Percentiles rank a stretch among this genome's conserved stretches.
Conservation (phyloP, 495 filamentous ascomycete genomes). For the Rusavskia elegans region DNA sequence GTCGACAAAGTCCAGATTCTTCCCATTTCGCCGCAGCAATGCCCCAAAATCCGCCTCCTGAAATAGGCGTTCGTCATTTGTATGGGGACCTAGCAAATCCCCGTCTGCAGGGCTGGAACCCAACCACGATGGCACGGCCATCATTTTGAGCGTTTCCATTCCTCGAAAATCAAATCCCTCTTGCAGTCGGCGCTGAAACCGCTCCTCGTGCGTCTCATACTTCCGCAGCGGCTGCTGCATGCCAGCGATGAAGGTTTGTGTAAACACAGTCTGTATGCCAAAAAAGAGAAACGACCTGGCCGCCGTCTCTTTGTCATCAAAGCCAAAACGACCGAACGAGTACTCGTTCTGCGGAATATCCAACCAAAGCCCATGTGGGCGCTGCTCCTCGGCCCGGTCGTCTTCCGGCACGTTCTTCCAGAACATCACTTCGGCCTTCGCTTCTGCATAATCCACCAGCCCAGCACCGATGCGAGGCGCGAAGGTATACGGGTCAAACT, state of each 20-base stretch:
- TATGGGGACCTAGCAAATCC: background rate
- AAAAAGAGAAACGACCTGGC: background rate
- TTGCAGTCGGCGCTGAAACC: background rate
- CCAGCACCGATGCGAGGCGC: background rate
- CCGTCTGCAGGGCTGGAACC: background rate
- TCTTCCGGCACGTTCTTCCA: background rate
- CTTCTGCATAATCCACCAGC: background rate
- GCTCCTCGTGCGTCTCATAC: background rate
- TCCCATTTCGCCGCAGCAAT: background rate
- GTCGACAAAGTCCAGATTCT: background rate
- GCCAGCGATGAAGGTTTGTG: background rate
- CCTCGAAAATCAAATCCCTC: background rate
- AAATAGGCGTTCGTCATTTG: background rate
- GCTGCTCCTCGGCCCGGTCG: background rate
- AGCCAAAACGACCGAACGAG: background rate
- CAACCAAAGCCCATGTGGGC: background rate
- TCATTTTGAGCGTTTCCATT: background rate
- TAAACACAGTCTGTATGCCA: background rate
- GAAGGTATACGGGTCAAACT: background rate
- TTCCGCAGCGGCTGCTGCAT: background rate
- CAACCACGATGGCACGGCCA: background rate
- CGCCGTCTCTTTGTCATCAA: background rate
- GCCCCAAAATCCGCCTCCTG: background rate
- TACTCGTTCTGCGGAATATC: background rate
- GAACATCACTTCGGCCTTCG: background rate